Conservation (phyloP, 345 rosid species). For the Hibiscus mutabilis region DNA sequence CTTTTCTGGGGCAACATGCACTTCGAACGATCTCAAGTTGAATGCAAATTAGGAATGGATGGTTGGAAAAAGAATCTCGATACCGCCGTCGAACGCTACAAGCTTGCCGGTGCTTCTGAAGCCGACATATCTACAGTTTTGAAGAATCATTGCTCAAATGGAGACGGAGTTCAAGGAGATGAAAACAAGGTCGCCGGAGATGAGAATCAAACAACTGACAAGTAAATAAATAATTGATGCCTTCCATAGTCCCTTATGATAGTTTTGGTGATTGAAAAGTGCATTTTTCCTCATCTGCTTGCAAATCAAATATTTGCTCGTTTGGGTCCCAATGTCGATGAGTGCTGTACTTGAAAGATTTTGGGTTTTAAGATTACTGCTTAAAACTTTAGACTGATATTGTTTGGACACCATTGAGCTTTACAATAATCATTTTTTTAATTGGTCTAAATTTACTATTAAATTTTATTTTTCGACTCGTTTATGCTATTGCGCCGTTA, state of each 20-base stretch:
- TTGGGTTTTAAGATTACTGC: not conserved
- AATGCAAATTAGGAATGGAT: slow-evolving; percentile 61
- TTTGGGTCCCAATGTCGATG: too few species aligned
- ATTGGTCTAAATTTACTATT: too few species aligned
- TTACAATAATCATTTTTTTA: too few species aligned
- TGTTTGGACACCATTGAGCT: too few species aligned
- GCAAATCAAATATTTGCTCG: too few species aligned
- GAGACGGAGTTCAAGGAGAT: slow-evolving; percentile 39
- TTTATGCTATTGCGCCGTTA: too few species aligned
- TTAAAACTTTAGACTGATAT: not conserved
- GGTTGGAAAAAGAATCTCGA: slow-evolving; percentile 17
- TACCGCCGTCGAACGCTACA: slow-evolving; percentile 61
- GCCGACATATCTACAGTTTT: slow-evolving; percentile 47
- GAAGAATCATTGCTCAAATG: slow-evolving; percentile 83
- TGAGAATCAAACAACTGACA: slow-evolving; percentile 15
- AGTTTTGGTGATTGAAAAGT: slow-evolving; percentile 3
- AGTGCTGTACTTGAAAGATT: too few species aligned
- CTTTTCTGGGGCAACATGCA: not conserved
- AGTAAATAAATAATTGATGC: slow-evolving; percentile 3
- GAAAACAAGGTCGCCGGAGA: slow-evolving; percentile 28
- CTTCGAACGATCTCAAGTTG: slow-evolving; percentile 45
- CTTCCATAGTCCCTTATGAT: not conserved
- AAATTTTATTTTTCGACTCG: too few species aligned
- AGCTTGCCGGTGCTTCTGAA: slow-evolving; percentile 51
- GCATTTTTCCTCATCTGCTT: not conserved